Conservation (phyloP, 2,329 filamentous ascomycete genomes). For the Penicillium sp. region DNA sequence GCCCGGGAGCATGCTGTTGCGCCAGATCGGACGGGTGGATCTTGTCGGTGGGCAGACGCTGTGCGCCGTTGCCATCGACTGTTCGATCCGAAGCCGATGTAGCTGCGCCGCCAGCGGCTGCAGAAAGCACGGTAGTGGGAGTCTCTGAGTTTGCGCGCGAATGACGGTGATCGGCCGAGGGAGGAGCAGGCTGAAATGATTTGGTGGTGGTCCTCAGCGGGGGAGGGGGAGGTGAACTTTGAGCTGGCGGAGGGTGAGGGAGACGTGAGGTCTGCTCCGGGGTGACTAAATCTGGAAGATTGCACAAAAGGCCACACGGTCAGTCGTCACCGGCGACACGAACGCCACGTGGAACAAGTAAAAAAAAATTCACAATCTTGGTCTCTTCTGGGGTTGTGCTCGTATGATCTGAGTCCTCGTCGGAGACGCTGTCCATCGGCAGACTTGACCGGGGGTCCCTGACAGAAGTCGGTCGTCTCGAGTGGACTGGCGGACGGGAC, state of each 20-base stretch:
- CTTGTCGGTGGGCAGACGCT: conserved; percentile 29
- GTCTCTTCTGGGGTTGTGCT: neutral
- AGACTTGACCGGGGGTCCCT: conserved; percentile 8
- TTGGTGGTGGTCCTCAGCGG: conserved; percentile 55
- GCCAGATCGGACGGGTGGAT: conserved; percentile 33
- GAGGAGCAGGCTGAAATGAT: conserved; percentile 49
- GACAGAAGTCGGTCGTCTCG: neutral
- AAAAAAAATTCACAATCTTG: conserved; percentile 6
- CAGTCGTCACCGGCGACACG: conserved; percentile 10
- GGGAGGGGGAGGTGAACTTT: conserved; percentile 18
- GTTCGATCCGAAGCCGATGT: conserved; percentile 28
- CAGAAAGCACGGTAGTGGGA: conserved; percentile 50
- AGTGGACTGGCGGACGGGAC: too few relatives aligned
- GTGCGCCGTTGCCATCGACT: conserved; percentile 31
- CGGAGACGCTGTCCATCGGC: conserved; percentile 18
- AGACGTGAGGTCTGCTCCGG: conserved; percentile 10
- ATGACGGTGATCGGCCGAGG: conserved; percentile 55
- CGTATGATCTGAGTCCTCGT: neutral
- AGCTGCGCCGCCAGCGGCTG: conserved; percentile 39
- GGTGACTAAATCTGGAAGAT: conserved; percentile 8
- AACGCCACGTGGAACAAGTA: conserved; percentile 7
- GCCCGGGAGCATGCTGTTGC: conserved; percentile 22
- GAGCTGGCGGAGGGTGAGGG: conserved; percentile 20
- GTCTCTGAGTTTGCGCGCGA: conserved; percentile 64
- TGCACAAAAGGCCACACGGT: conserved; percentile 4